Conservation (phyloP, 1,284 basidiomycete species). For the Amylostereum areolatum region DNA sequence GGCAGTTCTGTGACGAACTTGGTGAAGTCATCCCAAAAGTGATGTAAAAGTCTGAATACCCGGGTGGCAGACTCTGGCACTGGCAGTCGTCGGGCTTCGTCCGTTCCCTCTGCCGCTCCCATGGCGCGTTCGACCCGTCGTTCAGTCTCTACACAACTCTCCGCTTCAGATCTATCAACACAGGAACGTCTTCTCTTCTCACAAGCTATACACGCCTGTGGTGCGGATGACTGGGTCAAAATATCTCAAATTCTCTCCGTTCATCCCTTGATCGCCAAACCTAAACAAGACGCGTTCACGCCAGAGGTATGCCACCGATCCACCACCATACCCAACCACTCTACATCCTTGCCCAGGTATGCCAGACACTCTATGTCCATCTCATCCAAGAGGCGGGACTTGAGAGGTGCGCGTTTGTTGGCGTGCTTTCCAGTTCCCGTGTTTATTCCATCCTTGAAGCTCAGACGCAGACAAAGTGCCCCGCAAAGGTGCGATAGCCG, state of each 20-base stretch:
- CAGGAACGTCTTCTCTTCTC: slow-evolving; percentile 72
- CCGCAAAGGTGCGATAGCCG: slow-evolving; percentile 23
- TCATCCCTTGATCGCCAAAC: slow-evolving; percentile 61
- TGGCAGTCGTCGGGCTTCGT: too few relatives aligned
- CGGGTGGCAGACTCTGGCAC: neutral
- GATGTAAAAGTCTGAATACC: too few relatives aligned
- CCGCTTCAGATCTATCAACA: slow-evolving; percentile 29
- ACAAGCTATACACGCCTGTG: slow-evolving; percentile 81
- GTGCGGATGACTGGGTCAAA: slow-evolving; percentile 65
- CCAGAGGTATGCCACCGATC: slow-evolving; percentile 38
- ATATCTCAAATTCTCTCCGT: slow-evolving; percentile 63
- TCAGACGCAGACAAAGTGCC: slow-evolving; percentile 33
- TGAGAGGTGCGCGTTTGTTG: slow-evolving; percentile 46
- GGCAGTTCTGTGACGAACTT: too few relatives aligned
- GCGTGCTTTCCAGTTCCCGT: neutral
- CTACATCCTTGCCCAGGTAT: slow-evolving; percentile 40
- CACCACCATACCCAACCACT: slow-evolving; percentile 17
- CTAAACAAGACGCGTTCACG: slow-evolving; percentile 55
- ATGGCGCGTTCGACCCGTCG: neutral
- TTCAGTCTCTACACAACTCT: neutral
- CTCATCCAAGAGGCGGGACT: slow-evolving; percentile 66
- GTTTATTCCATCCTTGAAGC: slow-evolving; percentile 20
- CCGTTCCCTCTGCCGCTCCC: too few relatives aligned
- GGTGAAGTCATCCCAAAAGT: too few relatives aligned
- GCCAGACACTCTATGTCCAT: slow-evolving; percentile 57